Conservation (phyloP, 257 asterid species). For the Osmanthus fragrans region DNA sequence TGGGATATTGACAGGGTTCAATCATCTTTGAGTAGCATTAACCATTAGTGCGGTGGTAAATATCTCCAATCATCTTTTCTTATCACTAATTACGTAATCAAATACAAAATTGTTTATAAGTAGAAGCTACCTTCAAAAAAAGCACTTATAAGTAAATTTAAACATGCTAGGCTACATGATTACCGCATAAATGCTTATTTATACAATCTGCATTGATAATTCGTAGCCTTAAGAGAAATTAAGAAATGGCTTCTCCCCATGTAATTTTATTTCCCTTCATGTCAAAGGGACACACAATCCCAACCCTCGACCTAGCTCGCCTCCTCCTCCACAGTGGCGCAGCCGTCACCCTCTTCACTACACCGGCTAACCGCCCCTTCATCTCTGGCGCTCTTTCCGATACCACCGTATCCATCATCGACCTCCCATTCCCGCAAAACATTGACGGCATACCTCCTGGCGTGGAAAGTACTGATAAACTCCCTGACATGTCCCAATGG, state of each 20-base stretch:
- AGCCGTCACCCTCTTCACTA: slow-evolving; percentile 45
- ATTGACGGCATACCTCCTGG: slow-evolving; percentile 39
- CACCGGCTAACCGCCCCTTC: slow-evolving; percentile 47
- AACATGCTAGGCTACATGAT: too few species aligned
- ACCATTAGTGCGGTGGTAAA: too few species aligned
- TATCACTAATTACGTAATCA: too few species aligned
- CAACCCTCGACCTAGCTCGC: slow-evolving; percentile 43
- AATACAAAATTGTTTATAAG: too few species aligned
- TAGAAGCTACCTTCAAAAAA: too few species aligned
- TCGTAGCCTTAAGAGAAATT: neutral
- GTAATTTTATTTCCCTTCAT: slow-evolving; percentile 50
- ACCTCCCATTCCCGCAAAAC: slow-evolving; percentile 45
- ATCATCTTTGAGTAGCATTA: too few species aligned
- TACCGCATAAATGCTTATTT: too few species aligned
- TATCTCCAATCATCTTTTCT: too few species aligned
- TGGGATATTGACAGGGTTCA: too few species aligned
- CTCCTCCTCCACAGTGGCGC: slow-evolving; percentile 36
- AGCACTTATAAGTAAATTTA: too few species aligned
- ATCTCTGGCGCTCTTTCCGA: slow-evolving; percentile 31
- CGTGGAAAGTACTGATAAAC: slow-evolving; percentile 48
- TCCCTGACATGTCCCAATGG: slow-evolving; percentile 44
- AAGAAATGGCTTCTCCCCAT: slow-evolving; percentile 30
- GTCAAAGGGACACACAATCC: slow-evolving; percentile 62
- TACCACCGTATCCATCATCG: slow-evolving; percentile 21
- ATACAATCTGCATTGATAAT: neutral